phyloP scores from a whole-genome alignment of 139 green algal species.

The Chlorella sp. region DNA sequence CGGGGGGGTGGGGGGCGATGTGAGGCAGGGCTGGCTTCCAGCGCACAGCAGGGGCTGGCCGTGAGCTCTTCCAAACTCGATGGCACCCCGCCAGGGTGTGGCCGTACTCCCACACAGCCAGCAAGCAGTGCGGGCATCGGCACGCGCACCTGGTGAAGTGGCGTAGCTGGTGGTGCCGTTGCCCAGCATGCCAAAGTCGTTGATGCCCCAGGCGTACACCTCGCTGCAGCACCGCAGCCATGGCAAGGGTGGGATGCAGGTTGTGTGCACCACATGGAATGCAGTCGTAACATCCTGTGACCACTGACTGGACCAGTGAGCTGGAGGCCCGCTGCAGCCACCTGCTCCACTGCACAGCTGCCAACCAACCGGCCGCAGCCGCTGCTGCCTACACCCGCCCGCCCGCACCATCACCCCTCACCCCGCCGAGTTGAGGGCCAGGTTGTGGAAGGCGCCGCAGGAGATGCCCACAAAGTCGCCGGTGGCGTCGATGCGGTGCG shows the following conservation, averaged over 20 bases:
- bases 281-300: no score
- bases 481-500: constrained; percentile 58
- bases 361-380: background rate
- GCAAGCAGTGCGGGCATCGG: no score
- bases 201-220: constrained; percentile 73
- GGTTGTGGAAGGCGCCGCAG: constrained; percentile 91
- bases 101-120: no score
- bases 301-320: no score
- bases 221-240: background rate
- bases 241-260: background rate
- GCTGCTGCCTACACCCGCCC: no score
- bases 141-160: constrained; percentile 43
- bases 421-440: constrained; percentile 66
- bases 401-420: no score
- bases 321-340: background rate
- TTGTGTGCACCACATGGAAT: no score
- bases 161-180: constrained; percentile 83
- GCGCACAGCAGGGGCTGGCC: no score
- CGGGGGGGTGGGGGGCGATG: no score
- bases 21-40: no score
- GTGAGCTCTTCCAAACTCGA: no score
- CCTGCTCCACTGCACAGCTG: background rate
- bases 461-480: constrained; percentile 71
- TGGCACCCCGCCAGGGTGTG: no score
- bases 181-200: constrained; percentile 90